Evolutionary conservation across 352 stramenopile species (phyloP), one percentile per base, ranked within the genome.

Genomic region (Pythium guiyangense): DNA sequence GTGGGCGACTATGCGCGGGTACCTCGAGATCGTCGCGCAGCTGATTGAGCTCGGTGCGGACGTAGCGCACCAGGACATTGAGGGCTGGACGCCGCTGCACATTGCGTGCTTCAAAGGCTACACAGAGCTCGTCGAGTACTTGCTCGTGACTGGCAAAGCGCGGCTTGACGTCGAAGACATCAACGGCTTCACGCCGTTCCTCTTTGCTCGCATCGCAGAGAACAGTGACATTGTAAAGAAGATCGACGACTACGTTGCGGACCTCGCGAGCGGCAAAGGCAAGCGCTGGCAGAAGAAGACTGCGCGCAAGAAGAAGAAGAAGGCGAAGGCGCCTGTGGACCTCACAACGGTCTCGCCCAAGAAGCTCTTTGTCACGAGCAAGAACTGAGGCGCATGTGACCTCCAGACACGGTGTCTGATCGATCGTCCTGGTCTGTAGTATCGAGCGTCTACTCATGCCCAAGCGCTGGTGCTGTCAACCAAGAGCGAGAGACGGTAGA

Each of bases 51-150:
- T 67, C 12, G 73, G 79, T 6, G 81, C 79, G 17, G 66, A 86
- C 37, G 67, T 90, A 4, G 71, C 90, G 56, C 70, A 75, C 17
- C 70, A 84, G 43, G 84, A 93, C 43, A 67, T 63, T 11, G 62
- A 77, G 34, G 84, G 84, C 40, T 90, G 81, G 77, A 88, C 81
- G 3, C 53, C 81, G 26, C 63, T 93, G 4, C 81, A 92, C 37
- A 79, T 90, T 29, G 79, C 69, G 10, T 91, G 80, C 50, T 90
- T 85, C 48, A 90, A 88, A 52, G 80, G 80, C 1, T 90, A 76
- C 49, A 59, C 70, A 0, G 80, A 90, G 39, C 45, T 90, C 6
- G 79, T 91, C 6, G 78, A 90, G 56, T 90, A 86, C 54, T 46
- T 93, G 29, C 55, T 93, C 12, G 66, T 84, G 45, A 86, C 68